Evolutionary conservation across 2,329 filamentous ascomycete species (phyloP), one percentile per base, ranked within the genome.

Genomic region (Pseudovirgaria hyperparasitica): DNA sequence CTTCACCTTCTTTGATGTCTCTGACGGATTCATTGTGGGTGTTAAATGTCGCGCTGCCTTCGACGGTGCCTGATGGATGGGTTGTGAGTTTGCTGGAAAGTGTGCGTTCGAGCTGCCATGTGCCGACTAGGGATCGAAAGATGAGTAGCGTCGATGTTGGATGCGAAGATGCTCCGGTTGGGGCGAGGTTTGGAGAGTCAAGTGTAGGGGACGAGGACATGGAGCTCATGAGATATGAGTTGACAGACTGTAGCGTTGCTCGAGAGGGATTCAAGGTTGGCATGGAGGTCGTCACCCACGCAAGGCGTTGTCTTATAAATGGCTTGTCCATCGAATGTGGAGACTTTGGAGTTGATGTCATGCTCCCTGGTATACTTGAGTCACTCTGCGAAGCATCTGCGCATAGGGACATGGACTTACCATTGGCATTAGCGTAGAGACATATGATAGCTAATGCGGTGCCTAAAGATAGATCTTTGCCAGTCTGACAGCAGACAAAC

Each of bases 241-340:
- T 94, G 5, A 96, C 78, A 39, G 82, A 87, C 54, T 94, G 86
- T 19, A 96, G 58, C 0, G 86, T 94, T 13, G 81, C 68, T 19
- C 90, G 66, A 35, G 76, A 86, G 0, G 87, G 86, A 46, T 92
- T 92, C 3, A 77, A 79, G 39, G 79, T 74, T 1, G 85, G 78
- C 46, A 78, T 76, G 0, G 71, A 72, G 5, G 75, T 77, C 52
- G 87, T 82, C 40, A 96, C 81, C 62, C 76, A 79, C n/a, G 79
- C 77, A 17, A 96, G 62, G 27, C 76, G 69, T 40, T 74, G 70
- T 40, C 81, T 77, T 46, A 96, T 85, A 26, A 78, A 63, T 6
- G 65, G 62, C 55, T 98, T 96, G 48, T 73, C 76, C 25, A 87
- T 60, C 14, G 36, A 37, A 11, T 9, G 20, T 22, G 7, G 24